Evolutionary conservation across 2,329 filamentous ascomycete species (phyloP).

Genomic region (Achaetomium macrosporum): DNA sequence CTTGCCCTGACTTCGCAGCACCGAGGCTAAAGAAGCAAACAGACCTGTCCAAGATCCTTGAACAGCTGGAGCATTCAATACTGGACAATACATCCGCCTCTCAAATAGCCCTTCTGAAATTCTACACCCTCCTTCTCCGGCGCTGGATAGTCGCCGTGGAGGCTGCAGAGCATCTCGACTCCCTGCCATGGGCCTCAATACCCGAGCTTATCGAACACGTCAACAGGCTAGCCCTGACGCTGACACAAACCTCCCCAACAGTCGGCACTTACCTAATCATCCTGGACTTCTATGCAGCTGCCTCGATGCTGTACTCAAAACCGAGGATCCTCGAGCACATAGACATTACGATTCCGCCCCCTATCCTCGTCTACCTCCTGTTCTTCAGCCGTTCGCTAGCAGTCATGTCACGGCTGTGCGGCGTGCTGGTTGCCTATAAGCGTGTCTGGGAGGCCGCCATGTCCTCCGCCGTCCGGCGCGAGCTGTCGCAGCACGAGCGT

Average conservation of each 20-base stretch:
- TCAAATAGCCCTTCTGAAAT: conserved; percentile 54
- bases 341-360: conserved; percentile 62
- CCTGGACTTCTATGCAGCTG: conserved; percentile 64
- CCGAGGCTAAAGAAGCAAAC: conserved; percentile 20
- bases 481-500: conserved; percentile 44
- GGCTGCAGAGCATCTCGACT: conserved; percentile 33
- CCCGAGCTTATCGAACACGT: conserved; percentile 42
- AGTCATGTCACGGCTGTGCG: conserved; percentile 62
- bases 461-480: conserved; percentile 28
- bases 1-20: background rate
- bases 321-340: conserved; percentile 46
- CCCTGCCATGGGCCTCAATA: conserved; percentile 35
- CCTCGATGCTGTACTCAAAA: conserved; percentile 51
- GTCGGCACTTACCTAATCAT: conserved; percentile 48
- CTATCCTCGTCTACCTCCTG: conserved; percentile 63
- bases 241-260: conserved; percentile 48
- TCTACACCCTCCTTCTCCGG: conserved; percentile 62
- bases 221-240: conserved; percentile 51
- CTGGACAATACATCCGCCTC: conserved; percentile 45
- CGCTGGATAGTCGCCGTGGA: conserved; percentile 49
- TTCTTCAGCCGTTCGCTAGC: conserved; percentile 60
- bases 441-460: conserved; percentile 63
- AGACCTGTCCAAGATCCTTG: conserved; percentile 49
- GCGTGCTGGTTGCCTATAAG: conserved; percentile 67
- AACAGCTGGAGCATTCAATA: conserved; percentile 46